A percentile compares a stretch with the other conserved stretches of the same genome.
These are phyloP conservation scores for Circinella minor DNA, from an alignment of 371 early-diverging fungal genomes.

Conservation along the genomic window DNA sequence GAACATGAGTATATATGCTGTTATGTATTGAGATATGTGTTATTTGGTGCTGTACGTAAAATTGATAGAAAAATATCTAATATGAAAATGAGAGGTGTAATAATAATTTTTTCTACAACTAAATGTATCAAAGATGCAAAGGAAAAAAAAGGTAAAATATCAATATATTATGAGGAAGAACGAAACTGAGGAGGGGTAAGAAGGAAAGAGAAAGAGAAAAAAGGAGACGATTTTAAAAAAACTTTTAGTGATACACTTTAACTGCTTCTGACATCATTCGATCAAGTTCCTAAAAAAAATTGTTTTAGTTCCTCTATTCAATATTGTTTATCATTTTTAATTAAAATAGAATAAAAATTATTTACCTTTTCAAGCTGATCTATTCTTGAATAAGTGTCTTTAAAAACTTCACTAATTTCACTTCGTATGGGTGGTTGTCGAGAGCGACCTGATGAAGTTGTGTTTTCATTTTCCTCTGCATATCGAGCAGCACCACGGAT, in stretches of 20 bases:
- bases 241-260: slow-evolving; percentile 1
- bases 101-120: too few species aligned
- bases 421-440: slow-evolving; percentile 28
- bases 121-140: too few species aligned
- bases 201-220: neutral
- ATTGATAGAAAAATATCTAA: too few species aligned
- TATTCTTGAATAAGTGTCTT: slow-evolving; percentile 38
- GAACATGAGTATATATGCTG: too few species aligned
- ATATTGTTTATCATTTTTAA: neutral
- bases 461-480: slow-evolving; percentile 25
- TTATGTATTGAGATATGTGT: too few species aligned
- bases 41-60: too few species aligned
- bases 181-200: too few species aligned
- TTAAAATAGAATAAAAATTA: neutral
- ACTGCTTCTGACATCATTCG: slow-evolving; percentile 15
- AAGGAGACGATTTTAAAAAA: neutral
- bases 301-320: neutral
- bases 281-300: slow-evolving; percentile 11
- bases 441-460: neutral
- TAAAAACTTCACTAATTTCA: slow-evolving; percentile 44
- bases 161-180: too few species aligned
- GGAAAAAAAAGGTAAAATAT: neutral
- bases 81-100: too few species aligned
- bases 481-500: slow-evolving; percentile 47
- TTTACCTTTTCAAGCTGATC: slow-evolving; percentile 55